These are phyloP conservation scores for Cladosporium sp. DNA, from an alignment of 2,329 filamentous ascomycete species.

Conservation along the genomic window DNA sequence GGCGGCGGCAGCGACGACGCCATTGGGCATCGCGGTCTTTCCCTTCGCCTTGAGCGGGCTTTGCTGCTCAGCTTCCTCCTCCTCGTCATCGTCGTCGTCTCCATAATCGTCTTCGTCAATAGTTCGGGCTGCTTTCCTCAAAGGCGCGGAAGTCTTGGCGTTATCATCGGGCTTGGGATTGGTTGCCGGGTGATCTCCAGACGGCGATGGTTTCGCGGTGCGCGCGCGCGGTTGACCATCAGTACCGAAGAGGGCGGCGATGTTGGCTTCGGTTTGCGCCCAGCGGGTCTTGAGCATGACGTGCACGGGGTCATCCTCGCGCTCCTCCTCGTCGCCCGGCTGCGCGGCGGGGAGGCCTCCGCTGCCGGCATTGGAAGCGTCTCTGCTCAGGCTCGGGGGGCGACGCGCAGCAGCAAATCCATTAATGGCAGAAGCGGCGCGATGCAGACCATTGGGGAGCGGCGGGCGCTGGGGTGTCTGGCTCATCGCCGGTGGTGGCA, in stretches of 20 bases:
- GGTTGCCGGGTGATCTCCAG: slow-evolving; percentile 13
- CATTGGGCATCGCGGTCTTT: slow-evolving; percentile 52
- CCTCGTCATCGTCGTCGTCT: slow-evolving; percentile 50
- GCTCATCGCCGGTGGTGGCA: slow-evolving; percentile 29
- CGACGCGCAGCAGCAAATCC: slow-evolving; percentile 38
- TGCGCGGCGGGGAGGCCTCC: slow-evolving; percentile 25
- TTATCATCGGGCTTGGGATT: slow-evolving; percentile 26
- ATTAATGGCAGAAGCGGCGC: slow-evolving; percentile 32
- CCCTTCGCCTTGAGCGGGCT: slow-evolving; percentile 50
- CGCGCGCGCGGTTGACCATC: slow-evolving; percentile 27
- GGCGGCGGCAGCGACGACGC: slow-evolving; percentile 60
- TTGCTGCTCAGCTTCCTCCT: slow-evolving; percentile 41
- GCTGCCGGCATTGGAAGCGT: slow-evolving; percentile 35
- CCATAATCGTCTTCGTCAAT: slow-evolving; percentile 85
- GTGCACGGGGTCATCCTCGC: slow-evolving; percentile 45
- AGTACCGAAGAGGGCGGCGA: slow-evolving; percentile 68
- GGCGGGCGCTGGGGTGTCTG: slow-evolving; percentile 39
- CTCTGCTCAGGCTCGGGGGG: slow-evolving; percentile 43
- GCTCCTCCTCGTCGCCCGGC: slow-evolving; percentile 36
- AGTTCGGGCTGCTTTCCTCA: slow-evolving; percentile 72
- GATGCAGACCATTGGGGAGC: slow-evolving; percentile 36
- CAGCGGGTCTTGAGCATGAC: slow-evolving; percentile 71
- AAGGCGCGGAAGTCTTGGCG: slow-evolving; percentile 45
- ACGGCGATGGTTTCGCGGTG: slow-evolving; percentile 13
- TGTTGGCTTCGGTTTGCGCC: slow-evolving; percentile 69